Base-by-base conservation (phyloP, 2,329 filamentous ascomycete genomes). In the Trichophyton verrucosum region DNA sequence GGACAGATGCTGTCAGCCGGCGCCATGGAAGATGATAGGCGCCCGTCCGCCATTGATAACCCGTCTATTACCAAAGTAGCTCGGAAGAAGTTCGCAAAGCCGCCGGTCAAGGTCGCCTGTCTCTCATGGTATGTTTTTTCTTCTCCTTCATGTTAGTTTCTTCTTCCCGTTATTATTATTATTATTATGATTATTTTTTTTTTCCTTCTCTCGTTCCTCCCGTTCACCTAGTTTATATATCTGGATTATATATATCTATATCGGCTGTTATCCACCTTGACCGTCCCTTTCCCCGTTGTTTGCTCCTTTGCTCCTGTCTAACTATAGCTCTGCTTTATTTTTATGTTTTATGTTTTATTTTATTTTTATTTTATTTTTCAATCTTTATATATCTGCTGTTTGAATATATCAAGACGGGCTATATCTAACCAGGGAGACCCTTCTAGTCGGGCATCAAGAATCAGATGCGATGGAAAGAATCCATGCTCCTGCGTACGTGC, bases 71-170 rank as follows among this genome's bases (percentile, higher is more conserved):
- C 53, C 27, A 63, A 57, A 47, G 62, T 55, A 17, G 33, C 58
- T 3, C 60, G 62, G 64, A 75, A 73, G 70, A 76, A 75, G 67
- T 76, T 76, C 63, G 72, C 73, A 57, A 76, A 76, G 69, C 74
- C 74, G 22, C 74, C 74, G 46, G 74, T 76, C 38, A 76, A 76
- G 66, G 73, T 76, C 67, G 74, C 74, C 49, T 76, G 74, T 69
- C 66, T 76, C 61, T 67, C 74, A 60, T 76, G 74, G 74, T 76
- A 68, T 69, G 72, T 65, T 15, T 46, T 3, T 49, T 59, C 8
- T n/a, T 49, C 38, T 55, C 51, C 62, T 47, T 44, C 15, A 1
- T 36, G 33, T 11, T 36, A 36, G 33, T 42, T 27, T 22, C 24
- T 27, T 27, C 24, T 27, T 27, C 24, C 6, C 3, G 24, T 27